Evolutionary conservation across 768 basidiomycete species (phyloP).

Genomic region (Tulasnella sp.): DNA sequence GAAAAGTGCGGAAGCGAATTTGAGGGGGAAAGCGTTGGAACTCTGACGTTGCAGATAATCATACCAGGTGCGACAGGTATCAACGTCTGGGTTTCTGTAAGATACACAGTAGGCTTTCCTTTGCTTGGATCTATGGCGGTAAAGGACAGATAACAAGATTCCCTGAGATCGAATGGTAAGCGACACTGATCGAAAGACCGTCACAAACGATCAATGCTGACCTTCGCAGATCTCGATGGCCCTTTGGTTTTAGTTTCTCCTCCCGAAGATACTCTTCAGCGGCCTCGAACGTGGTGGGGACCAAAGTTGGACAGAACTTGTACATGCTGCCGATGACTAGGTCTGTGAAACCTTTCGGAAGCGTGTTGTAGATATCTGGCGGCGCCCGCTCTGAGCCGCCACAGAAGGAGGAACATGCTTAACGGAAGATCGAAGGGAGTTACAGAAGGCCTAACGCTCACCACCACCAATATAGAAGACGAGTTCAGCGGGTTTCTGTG

Average conservation of each 20-base stretch:
- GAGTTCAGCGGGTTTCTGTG: not conserved
- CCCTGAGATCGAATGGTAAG: not conserved
- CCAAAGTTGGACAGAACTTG: slow-evolving; percentile 10
- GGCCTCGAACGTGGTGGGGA: slow-evolving; percentile 8
- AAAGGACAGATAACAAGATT: slow-evolving; percentile 6
- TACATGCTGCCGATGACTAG: slow-evolving; percentile 7
- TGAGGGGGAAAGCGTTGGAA: not conserved
- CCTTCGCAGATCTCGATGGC: slow-evolving; percentile 8
- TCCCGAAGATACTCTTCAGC: slow-evolving; percentile 6
- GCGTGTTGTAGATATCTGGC: not conserved
- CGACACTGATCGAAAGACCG: no score
- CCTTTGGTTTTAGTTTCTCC: slow-evolving; percentile 10
- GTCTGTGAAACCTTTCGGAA: slow-evolving; percentile 6
- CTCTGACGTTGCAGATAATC: not conserved
- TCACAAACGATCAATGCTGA: no score
- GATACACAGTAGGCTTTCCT: slow-evolving; percentile 3
- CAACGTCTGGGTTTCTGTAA: slow-evolving; percentile 6
- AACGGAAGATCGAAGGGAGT: no score
- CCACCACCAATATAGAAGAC: slow-evolving; percentile 8
- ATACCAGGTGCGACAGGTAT: slow-evolving; percentile 8
- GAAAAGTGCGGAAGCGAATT: not conserved
- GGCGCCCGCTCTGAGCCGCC: not conserved
- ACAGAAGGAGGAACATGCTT: no score
- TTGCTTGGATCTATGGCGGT: not conserved
- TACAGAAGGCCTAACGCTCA: not conserved